Evolutionary conservation across 306 rosid genomes (phyloP).

Genomic region (Boehmeria nivea): DNA sequence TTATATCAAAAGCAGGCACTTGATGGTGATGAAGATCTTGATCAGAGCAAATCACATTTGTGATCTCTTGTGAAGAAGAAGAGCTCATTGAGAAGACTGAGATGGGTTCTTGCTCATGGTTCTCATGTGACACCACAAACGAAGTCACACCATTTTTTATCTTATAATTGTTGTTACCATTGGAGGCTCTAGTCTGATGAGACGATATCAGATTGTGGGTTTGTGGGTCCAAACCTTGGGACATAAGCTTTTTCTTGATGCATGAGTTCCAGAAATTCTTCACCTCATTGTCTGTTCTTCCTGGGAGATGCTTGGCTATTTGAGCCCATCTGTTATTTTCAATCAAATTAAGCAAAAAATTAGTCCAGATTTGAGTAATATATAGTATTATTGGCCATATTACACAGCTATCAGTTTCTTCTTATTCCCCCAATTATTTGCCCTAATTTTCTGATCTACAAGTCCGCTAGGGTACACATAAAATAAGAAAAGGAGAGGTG

Average conservation of each 20-base stretch:
- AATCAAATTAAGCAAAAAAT: too few species aligned
- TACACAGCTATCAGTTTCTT: too few species aligned
- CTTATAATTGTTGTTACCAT: background rate
- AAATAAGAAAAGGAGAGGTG: too few species aligned
- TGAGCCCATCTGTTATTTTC: conserved; percentile 41
- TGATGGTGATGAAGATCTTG: background rate
- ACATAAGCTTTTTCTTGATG: conserved; percentile 48
- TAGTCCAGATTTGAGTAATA: too few species aligned
- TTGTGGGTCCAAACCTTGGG: conserved; percentile 48
- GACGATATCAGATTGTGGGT: conserved; percentile 41
- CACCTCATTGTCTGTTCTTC: conserved; percentile 59
- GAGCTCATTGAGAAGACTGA: conserved; percentile 15
- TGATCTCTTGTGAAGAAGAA: background rate
- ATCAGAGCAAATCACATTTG: too few species aligned
- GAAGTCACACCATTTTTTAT: background rate
- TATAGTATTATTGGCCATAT: too few species aligned
- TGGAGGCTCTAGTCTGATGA: background rate
- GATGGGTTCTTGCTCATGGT: conserved; percentile 14
- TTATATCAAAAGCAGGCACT: background rate
- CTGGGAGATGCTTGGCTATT: conserved; percentile 48
- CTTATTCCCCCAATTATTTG: too few species aligned
- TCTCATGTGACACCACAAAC: conserved; percentile 6
- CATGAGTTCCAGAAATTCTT: conserved; percentile 57
- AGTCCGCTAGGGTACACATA: too few species aligned
- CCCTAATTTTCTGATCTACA: too few species aligned